These are phyloP conservation scores for Tetradesmus lagerheimii DNA, from an alignment of 139 green algal species.

Conservation along the genomic window DNA sequence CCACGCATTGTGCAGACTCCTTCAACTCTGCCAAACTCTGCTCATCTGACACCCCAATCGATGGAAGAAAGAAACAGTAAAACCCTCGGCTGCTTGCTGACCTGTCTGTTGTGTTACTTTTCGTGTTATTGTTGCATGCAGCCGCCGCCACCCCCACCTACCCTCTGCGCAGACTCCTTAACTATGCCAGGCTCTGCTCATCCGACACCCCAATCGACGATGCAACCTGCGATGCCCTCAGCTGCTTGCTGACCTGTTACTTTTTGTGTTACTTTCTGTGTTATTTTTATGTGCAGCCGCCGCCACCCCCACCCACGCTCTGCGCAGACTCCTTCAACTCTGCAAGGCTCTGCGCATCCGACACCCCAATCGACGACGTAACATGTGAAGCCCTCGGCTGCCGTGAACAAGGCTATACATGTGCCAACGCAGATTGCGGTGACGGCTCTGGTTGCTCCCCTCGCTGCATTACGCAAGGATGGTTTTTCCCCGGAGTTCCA, in stretches of 20 bases:
- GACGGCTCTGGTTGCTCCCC: neutral
- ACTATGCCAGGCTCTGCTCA: too few species aligned
- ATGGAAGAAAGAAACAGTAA: too few species aligned
- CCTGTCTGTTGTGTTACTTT: too few species aligned
- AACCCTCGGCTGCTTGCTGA: too few species aligned
- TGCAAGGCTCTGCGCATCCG: neutral
- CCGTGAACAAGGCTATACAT: neutral
- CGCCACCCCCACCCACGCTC: neutral
- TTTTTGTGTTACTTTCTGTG: neutral
- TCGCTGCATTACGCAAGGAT: neutral
- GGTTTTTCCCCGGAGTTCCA: neutral
- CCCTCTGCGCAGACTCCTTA: too few species aligned
- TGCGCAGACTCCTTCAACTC: neutral
- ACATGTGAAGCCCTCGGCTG: neutral
- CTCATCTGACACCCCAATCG: too few species aligned
- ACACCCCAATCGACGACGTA: neutral
- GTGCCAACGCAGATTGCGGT: neutral
- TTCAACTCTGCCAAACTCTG: neutral
- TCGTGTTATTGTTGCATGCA: too few species aligned
- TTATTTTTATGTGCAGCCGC: neutral
- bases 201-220: too few species aligned
- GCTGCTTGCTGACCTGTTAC: neutral
- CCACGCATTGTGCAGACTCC: neutral
- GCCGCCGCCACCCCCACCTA: too few species aligned
- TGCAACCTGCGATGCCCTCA: neutral